Conservation (phyloP, 1,284 basidiomycete species). For the Agaricales sp. region DNA sequence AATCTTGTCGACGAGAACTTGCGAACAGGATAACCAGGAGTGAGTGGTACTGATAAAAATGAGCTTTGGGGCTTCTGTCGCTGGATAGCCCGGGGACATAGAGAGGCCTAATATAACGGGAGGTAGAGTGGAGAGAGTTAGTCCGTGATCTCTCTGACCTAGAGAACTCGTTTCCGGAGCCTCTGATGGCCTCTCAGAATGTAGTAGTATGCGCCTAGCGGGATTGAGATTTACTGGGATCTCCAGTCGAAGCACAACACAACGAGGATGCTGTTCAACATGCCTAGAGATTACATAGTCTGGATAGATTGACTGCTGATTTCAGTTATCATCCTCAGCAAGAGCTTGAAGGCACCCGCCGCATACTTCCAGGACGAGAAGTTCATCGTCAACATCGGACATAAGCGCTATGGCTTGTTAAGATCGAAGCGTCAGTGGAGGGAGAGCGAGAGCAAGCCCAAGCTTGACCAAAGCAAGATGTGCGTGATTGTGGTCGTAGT, state of each 20-base stretch:
- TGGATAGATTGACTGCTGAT: conserved; percentile 1
- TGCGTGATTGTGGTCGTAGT: no score
- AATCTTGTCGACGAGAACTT: background rate
- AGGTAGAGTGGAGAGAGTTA: background rate
- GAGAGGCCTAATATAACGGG: background rate
- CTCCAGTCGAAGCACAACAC: background rate
- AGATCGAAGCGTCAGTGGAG: no score
- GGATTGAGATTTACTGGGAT: background rate
- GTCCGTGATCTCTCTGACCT: background rate
- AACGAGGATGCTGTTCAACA: background rate
- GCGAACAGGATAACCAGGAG: background rate
- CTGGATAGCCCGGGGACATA: background rate
- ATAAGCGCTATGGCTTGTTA: no score
- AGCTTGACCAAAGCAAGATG: no score
- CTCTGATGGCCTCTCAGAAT: background rate
- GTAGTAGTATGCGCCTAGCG: background rate
- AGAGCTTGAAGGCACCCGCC: background rate
- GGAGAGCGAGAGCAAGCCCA: no score
- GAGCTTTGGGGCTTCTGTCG: background rate
- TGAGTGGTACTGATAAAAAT: background rate
- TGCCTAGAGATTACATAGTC: background rate
- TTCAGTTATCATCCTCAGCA: background rate
- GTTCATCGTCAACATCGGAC: background rate
- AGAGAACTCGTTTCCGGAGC: background rate
- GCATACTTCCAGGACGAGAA: background rate